Percentiles rank a stretch among this genome's conserved stretches.
These are phyloP conservation scores for Metschnikowia colocasiae DNA, from an alignment of 805 yeast species.

Conservation along the genomic window DNA sequence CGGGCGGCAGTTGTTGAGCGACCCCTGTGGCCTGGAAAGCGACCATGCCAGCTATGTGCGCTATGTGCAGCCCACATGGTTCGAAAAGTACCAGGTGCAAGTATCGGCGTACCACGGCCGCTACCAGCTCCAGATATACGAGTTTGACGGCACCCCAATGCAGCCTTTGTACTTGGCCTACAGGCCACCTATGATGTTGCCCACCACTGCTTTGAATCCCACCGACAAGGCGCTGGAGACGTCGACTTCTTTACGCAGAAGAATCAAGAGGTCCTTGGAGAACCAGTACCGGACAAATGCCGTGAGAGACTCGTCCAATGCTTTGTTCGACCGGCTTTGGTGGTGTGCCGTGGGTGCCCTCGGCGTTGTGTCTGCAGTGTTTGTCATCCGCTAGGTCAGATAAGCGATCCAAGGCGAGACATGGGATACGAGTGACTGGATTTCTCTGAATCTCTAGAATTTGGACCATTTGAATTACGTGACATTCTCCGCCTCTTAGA, in stretches of 20 bases:
- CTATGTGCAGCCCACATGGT: constrained; percentile 64
- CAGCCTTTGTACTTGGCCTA: constrained; percentile 91
- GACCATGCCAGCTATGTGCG: constrained; percentile 57
- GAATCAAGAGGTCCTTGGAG: constrained; percentile 70
- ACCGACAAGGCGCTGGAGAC: constrained; percentile 47
- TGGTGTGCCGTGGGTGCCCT: constrained; percentile 48
- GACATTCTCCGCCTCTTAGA: too few relatives aligned
- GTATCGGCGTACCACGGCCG: constrained; percentile 84
- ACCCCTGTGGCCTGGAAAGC: constrained; percentile 62
- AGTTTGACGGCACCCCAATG: constrained; percentile 73
- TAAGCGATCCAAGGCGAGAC: too few relatives aligned
- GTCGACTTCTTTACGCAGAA: constrained; percentile 31
- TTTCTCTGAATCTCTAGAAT: too few relatives aligned
- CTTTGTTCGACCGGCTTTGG: constrained; percentile 49
- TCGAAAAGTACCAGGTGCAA: constrained; percentile 52
- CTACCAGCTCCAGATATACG: constrained; percentile 66
- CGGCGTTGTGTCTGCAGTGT: constrained; percentile 37
- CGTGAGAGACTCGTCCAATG: constrained; percentile 37
- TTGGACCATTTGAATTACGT: too few relatives aligned
- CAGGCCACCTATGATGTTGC: constrained; percentile 94
- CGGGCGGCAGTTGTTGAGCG: constrained; percentile 86
- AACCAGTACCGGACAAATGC: constrained; percentile 81
- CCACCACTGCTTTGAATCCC: constrained; percentile 88
- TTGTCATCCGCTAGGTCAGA: constrained; percentile 26
- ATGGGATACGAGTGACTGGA: too few relatives aligned